These are phyloP conservation scores for Eimeria sp. DNA, from an alignment of 169 alveolate species.

Conservation along the genomic window DNA sequence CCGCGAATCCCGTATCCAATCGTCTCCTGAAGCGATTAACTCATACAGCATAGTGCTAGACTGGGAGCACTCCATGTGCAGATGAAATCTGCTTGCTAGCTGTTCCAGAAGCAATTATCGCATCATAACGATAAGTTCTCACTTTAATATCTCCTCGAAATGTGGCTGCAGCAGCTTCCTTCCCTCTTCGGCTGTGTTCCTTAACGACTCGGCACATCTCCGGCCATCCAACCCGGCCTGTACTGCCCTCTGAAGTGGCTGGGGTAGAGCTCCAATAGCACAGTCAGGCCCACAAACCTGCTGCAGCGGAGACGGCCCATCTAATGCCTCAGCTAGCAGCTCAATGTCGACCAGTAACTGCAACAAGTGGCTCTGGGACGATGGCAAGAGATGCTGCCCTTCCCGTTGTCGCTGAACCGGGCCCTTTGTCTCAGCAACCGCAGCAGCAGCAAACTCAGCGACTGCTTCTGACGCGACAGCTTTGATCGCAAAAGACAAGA, in stretches of 20 bases:
- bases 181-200: constrained; percentile 5
- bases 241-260: constrained; percentile 3
- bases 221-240: constrained; percentile 34
- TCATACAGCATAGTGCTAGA: background rate
- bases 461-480: constrained; percentile 52
- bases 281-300: background rate
- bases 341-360: constrained; percentile 48
- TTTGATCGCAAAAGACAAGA: constrained; percentile 34
- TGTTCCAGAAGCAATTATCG: background rate
- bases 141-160: background rate
- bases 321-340: constrained; percentile 41
- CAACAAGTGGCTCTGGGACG: constrained; percentile 12
- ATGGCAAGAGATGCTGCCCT: background rate
- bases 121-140: constrained; percentile 1
- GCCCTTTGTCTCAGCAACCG: constrained; percentile 3
- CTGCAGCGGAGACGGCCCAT: constrained; percentile 15
- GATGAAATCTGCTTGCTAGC: background rate
- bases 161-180: constrained; percentile 45
- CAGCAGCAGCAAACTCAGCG: constrained; percentile 13
- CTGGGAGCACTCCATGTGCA: background rate
- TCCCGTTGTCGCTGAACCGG: background rate
- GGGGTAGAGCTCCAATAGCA: background rate
- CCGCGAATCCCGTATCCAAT: constrained; percentile 33
- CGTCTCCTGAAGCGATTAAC: constrained; percentile 3
- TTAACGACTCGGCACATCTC: constrained; percentile 26